phyloP scores from a whole-genome alignment of 2,329 filamentous ascomycete species.

The Colletotrichum musicola region DNA sequence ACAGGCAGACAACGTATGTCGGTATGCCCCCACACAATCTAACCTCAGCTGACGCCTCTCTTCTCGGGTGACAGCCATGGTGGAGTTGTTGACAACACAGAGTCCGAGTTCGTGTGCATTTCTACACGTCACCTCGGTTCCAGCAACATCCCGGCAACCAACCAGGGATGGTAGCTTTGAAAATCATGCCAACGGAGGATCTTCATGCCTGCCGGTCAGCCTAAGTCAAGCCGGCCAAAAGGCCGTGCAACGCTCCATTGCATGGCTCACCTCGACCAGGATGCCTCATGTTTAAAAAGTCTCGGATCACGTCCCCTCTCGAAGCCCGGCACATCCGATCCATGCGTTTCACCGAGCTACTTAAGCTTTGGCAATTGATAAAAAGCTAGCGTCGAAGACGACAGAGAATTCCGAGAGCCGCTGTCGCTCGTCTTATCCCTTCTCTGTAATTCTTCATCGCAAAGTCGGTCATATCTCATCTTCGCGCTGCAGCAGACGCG shows the following conservation, averaged over 20 bases:
- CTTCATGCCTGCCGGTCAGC: neutral
- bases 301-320: constrained; percentile 11
- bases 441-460: constrained; percentile 25
- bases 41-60: neutral
- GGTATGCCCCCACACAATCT: constrained; percentile 1
- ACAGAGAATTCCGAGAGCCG: neutral
- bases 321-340: constrained; percentile 23
- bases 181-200: constrained; percentile 2
- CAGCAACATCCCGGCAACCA: neutral
- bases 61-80: constrained; percentile 9
- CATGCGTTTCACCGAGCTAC: constrained; percentile 22
- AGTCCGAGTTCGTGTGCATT: too few species aligned
- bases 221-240: neutral
- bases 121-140: neutral
- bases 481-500: neutral
- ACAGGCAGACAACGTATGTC: neutral
- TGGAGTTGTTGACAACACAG: too few species aligned
- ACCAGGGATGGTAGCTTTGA: neutral
- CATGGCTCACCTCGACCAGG: constrained; percentile 1
- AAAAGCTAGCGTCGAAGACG: constrained; percentile 11
- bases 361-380: constrained; percentile 23
- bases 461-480: constrained; percentile 14
- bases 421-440: neutral
- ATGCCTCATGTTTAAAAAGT: constrained; percentile 2
- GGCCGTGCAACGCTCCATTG: constrained; percentile 1